Base-by-base conservation (phyloP, 768 basidiomycete species). In the Clitopilus hobsonii region DNA sequence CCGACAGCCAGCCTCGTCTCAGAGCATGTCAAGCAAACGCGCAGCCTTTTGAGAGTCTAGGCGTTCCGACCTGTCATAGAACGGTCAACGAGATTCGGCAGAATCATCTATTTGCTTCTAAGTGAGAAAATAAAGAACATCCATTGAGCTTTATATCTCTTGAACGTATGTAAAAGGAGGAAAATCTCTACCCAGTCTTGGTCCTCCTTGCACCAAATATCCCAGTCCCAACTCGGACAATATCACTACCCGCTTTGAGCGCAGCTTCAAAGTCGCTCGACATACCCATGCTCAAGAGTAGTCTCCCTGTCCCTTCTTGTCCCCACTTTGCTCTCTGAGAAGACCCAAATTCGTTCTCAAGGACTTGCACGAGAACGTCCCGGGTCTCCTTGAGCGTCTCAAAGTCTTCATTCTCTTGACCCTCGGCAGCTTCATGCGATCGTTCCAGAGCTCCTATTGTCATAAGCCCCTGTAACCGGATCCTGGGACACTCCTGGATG, bases 261-360 rank as follows among this genome's bases (percentile, higher is more conserved):
- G 96, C 97, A 25, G 85, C 82, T 66, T 88, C 91, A 63, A 94
- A 98, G 64, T 98, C 96, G 58, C 86, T 88, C 51, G 93, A 95
- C 96, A 98, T 98, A 6, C 96, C 96, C 94, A 97, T 98, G 55
- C 91, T 93, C 67, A 93, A 64, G 61, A 86, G 24, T 52, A 93
- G 66, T 56, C 66, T 68, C 13, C 83, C 82, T 2, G 69, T 67
- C 6, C 60, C 60, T 23, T 76, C 76, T 23, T 75, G 69, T 11
- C 86, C 87, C 81, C 82, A 82, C 26, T 53, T 62, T 58, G 61
- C 63, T 38, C 20, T 54, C 6, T 20, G 60, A 22, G 61, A 61
- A 13, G 56, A 61, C 0, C 61, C 58, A 4, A 69, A 57, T 25
- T 71, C 66, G 2, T 60, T 49, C 20, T 54, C 58, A 54, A 92